These are phyloP conservation scores for Epipyxis sp. DNA, from an alignment of 108 stramenopile species.

Conservation along the genomic window DNA sequence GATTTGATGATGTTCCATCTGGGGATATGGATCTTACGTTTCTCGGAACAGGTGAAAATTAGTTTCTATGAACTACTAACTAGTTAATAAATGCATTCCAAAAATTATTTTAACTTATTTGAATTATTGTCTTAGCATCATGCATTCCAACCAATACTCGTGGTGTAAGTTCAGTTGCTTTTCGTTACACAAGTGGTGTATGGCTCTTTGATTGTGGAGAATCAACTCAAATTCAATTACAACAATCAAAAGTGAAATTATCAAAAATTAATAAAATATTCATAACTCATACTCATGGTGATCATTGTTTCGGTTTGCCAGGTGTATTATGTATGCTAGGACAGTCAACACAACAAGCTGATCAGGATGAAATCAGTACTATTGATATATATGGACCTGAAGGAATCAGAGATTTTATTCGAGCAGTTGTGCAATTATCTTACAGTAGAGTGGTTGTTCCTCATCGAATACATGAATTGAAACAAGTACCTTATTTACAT, in stretches of 20 bases:
- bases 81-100: too few species aligned
- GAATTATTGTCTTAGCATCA: slow-evolving; percentile 23
- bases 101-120: too few species aligned
- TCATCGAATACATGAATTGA: slow-evolving; percentile 87
- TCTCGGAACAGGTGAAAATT: not conserved
- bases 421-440: slow-evolving; percentile 77
- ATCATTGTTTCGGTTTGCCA: slow-evolving; percentile 87
- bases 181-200: slow-evolving; percentile 60
- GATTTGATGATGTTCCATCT: not conserved
- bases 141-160: slow-evolving; percentile 13
- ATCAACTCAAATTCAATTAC: slow-evolving; percentile 78
- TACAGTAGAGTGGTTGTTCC: slow-evolving; percentile 72
- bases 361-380: slow-evolving; percentile 38
- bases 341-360: not conserved
- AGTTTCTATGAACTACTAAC: too few species aligned
- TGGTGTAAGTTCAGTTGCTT: slow-evolving; percentile 6
- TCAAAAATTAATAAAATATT: slow-evolving; percentile 81
- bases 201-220: slow-evolving; percentile 96
- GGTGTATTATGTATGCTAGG: slow-evolving; percentile 54
- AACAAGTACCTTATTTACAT: slow-evolving; percentile 82
- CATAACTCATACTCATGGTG: slow-evolving; percentile 82
- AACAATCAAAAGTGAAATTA: slow-evolving; percentile 49
- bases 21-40: not conserved
- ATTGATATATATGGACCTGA: slow-evolving; percentile 93
- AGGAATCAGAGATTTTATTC: slow-evolving; percentile 56